phyloP scores from a whole-genome alignment of 1,139 yeast species.

The Lodderomyces pseudojiufengensis region DNA sequence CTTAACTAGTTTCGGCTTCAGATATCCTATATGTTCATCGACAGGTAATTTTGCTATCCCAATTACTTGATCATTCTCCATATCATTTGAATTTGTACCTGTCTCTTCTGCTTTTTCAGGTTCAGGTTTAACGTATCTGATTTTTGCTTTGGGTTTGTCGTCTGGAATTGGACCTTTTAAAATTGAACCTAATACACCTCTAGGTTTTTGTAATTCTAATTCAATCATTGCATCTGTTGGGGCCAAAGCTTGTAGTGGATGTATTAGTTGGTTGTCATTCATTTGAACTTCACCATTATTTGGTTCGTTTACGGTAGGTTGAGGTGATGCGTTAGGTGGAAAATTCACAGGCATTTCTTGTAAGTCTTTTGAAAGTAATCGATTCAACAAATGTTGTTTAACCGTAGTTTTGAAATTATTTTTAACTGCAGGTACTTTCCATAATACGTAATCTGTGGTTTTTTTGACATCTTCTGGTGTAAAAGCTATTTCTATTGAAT shows the following conservation, averaged over 20 bases:
- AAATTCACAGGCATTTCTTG: constrained; percentile 33
- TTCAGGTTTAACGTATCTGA: constrained; percentile 1
- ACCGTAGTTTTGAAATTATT: constrained; percentile 31
- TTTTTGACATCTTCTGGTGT: constrained; percentile 24
- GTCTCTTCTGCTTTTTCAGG: not conserved
- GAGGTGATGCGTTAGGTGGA: constrained; percentile 28
- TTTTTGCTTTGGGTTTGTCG: constrained; percentile 6
- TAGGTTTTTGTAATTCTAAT: constrained; percentile 8
- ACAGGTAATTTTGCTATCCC: constrained; percentile 4
- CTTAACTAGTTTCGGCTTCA: constrained; percentile 11
- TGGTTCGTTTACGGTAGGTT: constrained; percentile 38
- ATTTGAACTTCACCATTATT: constrained; percentile 64
- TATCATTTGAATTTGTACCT: constrained; percentile 1
- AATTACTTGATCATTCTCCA: constrained; percentile 1
- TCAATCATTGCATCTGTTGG: not conserved
- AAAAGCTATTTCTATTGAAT: constrained; percentile 22
- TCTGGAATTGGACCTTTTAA: constrained; percentile 12
- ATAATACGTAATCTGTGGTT: constrained; percentile 20
- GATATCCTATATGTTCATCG: constrained; percentile 11
- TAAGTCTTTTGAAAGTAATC: constrained; percentile 14
- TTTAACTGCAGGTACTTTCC: constrained; percentile 21
- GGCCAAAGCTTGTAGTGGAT: constrained; percentile 2
- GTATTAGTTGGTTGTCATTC: constrained; percentile 48
- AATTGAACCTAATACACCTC: constrained; percentile 10
- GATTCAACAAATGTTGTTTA: constrained; percentile 25